Percentiles rank a stretch among this genome's conserved stretches.
Conservation (phyloP, 148 eudicot genomes). For the Silene conica region DNA sequence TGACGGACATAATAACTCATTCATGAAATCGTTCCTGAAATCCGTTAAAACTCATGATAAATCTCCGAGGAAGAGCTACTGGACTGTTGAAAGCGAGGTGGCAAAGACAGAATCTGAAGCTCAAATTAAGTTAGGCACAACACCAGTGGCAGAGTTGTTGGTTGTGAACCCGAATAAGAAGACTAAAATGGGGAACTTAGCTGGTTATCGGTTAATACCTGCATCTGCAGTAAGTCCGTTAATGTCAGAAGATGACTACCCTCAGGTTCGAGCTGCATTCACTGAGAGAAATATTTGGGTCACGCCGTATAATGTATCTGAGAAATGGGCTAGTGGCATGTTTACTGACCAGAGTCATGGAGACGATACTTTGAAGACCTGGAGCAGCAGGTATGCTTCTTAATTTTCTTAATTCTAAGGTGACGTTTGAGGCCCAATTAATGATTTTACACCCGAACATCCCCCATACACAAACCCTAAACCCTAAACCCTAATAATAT, state of each 20-base stretch:
- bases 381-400: constrained; percentile 14
- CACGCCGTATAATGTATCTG: constrained; percentile 51
- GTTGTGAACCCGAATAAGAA: constrained; percentile 46
- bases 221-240: constrained; percentile 18
- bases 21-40: constrained; percentile 28
- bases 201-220: constrained; percentile 42
- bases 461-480: too few species aligned
- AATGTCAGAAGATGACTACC: constrained; percentile 42
- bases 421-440: too few species aligned
- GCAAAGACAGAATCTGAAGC: constrained; percentile 40
- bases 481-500: too few species aligned
- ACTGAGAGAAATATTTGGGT: constrained; percentile 42
- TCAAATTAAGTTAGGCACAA: constrained; percentile 21
- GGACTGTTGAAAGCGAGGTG: constrained; percentile 34
- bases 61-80: constrained; percentile 44
- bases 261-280: constrained; percentile 40
- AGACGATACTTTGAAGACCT: constrained; percentile 19
- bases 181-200: constrained; percentile 41
- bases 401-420: too few species aligned
- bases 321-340: constrained; percentile 52
- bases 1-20: constrained; percentile 43
- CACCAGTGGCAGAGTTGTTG: constrained; percentile 14
- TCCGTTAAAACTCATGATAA: not conserved
- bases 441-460: too few species aligned
- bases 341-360: constrained; percentile 47